Base-by-base conservation (phyloP, 2,329 filamentous ascomycete genomes). In the Fusarium concolor region DNA sequence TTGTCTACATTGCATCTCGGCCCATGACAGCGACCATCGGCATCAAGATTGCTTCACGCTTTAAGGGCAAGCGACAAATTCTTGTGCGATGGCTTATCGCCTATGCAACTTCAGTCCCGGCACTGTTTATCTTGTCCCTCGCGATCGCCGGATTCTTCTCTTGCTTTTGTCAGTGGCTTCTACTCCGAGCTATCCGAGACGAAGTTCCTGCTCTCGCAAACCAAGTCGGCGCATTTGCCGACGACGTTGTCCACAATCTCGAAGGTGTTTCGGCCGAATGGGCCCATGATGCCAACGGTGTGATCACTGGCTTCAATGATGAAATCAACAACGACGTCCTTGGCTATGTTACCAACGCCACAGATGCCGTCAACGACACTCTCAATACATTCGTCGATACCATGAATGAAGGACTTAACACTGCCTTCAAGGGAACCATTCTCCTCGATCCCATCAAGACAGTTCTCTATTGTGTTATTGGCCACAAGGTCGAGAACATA, bases 281-380 rank as follows among this genome's bases (percentile, higher is more conserved):
- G 94, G 89, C 94, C 7, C 81, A 84, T 57, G 89, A 89, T 53
- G 90, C 92, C 71, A 97, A 97, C 79, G 79, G 83, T 11, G 91
- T 90, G 51, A 89, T 97, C 73, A 82, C 77, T 28, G 84, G 87
- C 12, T 86, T 94, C 76, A 95, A 94, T 78, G 76, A 83, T 56
- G 88, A 92, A 31, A 89, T 99, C 79, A 99, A 98, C 81, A 76
- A 90, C 38, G 89, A 97, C 65, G 83, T 99, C 24, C 89, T 98
- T 66, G 90, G 91, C 62, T 96, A 95, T 86, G 94, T 98, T 44
- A 90, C 90, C 59, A 94, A 90, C 51, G 92, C 92, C 31, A 97
- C 95, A 0, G 83, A 83, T 10, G 92, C 94, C 3, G 86, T 97
- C 75, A 97, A 97, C 77, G 80, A 91, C 73, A 97, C 95, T 0